A percentile compares a stretch with the other conserved stretches of the same genome.
Evolutionary conservation across 2,329 filamentous ascomycete species (phyloP).

Genomic region (Cyphellophora europaea): DNA sequence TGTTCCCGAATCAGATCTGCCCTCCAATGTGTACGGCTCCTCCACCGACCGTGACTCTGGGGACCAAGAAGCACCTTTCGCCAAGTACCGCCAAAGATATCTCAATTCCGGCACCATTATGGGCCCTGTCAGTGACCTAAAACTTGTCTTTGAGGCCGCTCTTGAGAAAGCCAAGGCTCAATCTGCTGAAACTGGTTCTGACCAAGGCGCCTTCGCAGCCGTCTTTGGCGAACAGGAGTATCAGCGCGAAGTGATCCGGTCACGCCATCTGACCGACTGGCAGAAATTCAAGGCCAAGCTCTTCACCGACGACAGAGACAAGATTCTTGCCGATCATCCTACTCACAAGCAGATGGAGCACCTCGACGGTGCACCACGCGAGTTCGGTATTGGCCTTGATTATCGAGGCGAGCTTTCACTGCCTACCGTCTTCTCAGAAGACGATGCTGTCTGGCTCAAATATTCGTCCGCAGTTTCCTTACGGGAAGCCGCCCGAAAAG

Average conservation of each 20-base stretch:
- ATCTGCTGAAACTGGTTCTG: conserved; percentile 24
- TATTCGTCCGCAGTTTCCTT: conserved; percentile 15
- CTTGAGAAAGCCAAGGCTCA: conserved; percentile 22
- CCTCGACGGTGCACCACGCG: conserved; percentile 31
- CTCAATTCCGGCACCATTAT: conserved; percentile 41
- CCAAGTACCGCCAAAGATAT: conserved; percentile 36
- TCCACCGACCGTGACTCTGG: conserved; percentile 31
- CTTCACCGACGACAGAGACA: conserved; percentile 24
- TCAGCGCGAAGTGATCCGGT: conserved; percentile 33
- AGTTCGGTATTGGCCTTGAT: conserved; percentile 44
- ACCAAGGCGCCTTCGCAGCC: conserved; percentile 40
- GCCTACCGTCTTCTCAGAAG: conserved; percentile 29
- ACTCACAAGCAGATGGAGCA: conserved; percentile 26
- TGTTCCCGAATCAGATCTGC: conserved; percentile 42
- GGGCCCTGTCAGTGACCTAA: conserved; percentile 37
- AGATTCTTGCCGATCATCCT: conserved; percentile 27
- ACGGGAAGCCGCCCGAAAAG: neutral
- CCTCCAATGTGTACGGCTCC: conserved; percentile 38
- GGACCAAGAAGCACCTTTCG: conserved; percentile 11
- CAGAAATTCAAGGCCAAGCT: conserved; percentile 29
- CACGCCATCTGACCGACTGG: conserved; percentile 23
- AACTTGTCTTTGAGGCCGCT: conserved; percentile 20
- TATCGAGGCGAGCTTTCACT: conserved; percentile 43
- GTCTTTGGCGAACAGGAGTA: conserved; percentile 47
- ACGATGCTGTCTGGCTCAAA: conserved; percentile 31